These are phyloP conservation scores for Sclerotinia subarctica DNA, from an alignment of 2,329 filamentous ascomycete genomes.

Conservation along the genomic window DNA sequence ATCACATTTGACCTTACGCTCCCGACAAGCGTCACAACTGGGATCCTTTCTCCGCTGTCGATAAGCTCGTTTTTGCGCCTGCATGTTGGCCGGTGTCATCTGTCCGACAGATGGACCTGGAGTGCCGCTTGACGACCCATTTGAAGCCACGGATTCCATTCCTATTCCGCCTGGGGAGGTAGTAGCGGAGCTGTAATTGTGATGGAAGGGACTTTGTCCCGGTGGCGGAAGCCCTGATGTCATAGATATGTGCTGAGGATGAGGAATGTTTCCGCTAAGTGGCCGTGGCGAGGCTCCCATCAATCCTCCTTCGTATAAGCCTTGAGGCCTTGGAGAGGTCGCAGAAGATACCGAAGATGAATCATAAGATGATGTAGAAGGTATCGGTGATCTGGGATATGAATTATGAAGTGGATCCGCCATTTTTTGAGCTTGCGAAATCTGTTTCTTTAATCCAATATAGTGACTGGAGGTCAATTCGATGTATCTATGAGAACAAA, in stretches of 20 bases:
- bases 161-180: constrained; percentile 43
- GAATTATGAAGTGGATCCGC: constrained; percentile 54
- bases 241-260: constrained; percentile 51
- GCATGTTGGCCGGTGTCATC: constrained; percentile 48
- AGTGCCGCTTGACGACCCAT: constrained; percentile 55
- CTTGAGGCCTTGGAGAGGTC: constrained; percentile 55
- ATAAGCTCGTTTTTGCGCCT: constrained; percentile 88
- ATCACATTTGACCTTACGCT: constrained; percentile 84
- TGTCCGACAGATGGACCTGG: constrained; percentile 45
- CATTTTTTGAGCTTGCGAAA: constrained; percentile 42
- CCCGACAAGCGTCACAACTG: constrained; percentile 92
- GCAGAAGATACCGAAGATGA: constrained; percentile 62
- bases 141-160: constrained; percentile 59
- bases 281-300: constrained; percentile 52
- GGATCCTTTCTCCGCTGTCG: constrained; percentile 93
- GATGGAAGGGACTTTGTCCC: constrained; percentile 33
- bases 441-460: constrained; percentile 26
- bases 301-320: constrained; percentile 51
- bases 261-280: constrained; percentile 47
- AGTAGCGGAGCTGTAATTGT: constrained; percentile 33
- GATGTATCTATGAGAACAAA: constrained; percentile 1
- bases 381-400: constrained; percentile 60
- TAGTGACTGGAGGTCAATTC: neutral
- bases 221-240: constrained; percentile 46
- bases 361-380: constrained; percentile 60